Evolutionary conservation across 2,329 filamentous ascomycete genomes (phyloP).

Genomic region (Aureobasidium sp.): DNA sequence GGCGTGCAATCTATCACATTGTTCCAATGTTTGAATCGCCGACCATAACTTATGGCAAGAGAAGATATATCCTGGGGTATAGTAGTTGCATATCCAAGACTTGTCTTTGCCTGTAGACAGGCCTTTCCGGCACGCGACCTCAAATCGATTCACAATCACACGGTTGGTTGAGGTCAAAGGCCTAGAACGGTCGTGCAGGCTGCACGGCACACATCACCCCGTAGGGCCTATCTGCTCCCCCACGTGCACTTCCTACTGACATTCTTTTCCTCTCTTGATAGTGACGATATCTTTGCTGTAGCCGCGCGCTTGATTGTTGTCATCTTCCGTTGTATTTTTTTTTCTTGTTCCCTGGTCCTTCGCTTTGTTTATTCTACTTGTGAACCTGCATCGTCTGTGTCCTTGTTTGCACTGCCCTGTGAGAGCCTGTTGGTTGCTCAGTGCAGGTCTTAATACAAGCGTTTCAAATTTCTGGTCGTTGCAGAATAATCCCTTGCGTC

Average conservation of each 20-base stretch:
- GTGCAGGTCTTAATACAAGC: background rate
- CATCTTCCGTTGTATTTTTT: background rate
- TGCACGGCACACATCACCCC: background rate
- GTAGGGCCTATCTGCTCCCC: background rate
- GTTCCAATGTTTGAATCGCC: too few relatives aligned
- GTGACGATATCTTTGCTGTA: background rate
- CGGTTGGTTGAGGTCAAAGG: background rate
- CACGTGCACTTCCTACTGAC: background rate
- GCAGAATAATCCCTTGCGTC: background rate
- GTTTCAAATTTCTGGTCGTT: background rate
- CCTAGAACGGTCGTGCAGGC: background rate
- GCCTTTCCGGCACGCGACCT: background rate
- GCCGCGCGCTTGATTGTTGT: background rate
- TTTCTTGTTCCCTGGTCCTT: background rate
- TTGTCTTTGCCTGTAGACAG: background rate
- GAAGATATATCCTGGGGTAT: background rate
- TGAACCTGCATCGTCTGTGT: background rate
- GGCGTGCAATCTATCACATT: too few relatives aligned
- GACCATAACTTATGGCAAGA: too few relatives aligned
- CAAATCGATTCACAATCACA: background rate
- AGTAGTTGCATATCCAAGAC: background rate
- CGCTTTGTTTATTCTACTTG: background rate
- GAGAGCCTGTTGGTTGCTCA: background rate
- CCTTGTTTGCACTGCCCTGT: background rate
- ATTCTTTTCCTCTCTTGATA: background rate